phyloP scores from a whole-genome alignment of 148 eudicot species.

The Rhododendron ferrugineum region DNA sequence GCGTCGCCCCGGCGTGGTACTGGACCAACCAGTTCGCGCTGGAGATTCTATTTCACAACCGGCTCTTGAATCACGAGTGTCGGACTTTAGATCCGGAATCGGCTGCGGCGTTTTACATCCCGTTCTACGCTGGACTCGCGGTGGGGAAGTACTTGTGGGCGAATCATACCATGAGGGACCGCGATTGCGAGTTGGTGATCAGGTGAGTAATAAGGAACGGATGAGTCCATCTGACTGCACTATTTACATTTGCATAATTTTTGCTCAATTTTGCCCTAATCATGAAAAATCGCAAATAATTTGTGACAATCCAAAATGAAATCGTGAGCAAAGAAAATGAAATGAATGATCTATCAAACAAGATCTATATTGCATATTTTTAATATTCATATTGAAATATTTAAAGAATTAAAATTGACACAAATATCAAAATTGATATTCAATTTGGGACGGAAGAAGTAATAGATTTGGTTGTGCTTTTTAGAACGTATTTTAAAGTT shows the following conservation, averaged over 20 bases:
- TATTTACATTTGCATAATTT: too few relatives aligned
- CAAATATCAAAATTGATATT: too few relatives aligned
- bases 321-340: too few relatives aligned
- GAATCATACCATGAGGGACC: constrained; percentile 29
- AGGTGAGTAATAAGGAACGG: constrained; percentile 15
- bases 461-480: background rate
- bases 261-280: too few relatives aligned
- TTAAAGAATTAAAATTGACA: too few relatives aligned
- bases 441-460: too few relatives aligned
- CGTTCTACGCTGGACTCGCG: constrained; percentile 76
- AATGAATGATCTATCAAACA: too few relatives aligned
- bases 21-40: constrained; percentile 72
- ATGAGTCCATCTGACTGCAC: too few relatives aligned
- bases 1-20: constrained; percentile 37
- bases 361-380: too few relatives aligned
- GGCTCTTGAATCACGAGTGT: constrained; percentile 49
- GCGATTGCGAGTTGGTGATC: constrained; percentile 49
- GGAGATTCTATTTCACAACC: constrained; percentile 58
- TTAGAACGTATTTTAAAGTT: too few relatives aligned
- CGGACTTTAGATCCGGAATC: constrained; percentile 44
- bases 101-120: constrained; percentile 74
- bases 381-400: too few relatives aligned
- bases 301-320: background rate
- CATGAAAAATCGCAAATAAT: too few relatives aligned
- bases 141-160: constrained; percentile 51